Evolutionary conservation across 805 yeast genomes (phyloP).

Genomic region (Pichia rugopelliculosa): DNA sequence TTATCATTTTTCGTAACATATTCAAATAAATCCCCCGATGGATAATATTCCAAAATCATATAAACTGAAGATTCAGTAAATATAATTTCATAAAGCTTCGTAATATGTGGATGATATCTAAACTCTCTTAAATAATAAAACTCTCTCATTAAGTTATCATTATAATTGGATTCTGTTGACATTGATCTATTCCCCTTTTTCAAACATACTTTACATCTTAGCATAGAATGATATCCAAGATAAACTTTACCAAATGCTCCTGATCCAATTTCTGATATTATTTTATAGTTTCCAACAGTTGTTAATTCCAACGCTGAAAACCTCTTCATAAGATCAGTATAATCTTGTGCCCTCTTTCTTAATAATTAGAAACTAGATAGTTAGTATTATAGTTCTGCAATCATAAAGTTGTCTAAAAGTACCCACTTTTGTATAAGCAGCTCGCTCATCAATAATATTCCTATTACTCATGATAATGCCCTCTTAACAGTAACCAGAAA

Average conservation of each 20-base stretch:
- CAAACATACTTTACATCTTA: conserved; percentile 73
- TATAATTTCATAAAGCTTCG: conserved; percentile 77
- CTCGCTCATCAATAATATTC: conserved; percentile 25
- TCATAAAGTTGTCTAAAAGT: background rate
- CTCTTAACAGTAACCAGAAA: background rate
- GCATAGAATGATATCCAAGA: conserved; percentile 68
- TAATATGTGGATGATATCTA: conserved; percentile 67
- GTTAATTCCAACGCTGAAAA: conserved; percentile 35
- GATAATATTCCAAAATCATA: conserved; percentile 87
- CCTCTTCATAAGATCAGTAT: conserved; percentile 31
- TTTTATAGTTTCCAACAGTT: conserved; percentile 75
- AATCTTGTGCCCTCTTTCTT: conserved; percentile 27
- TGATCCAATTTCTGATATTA: conserved; percentile 72
- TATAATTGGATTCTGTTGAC: conserved; percentile 21
- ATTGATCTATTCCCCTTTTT: conserved; percentile 51
- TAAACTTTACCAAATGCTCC: conserved; percentile 92
- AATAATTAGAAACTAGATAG: background rate
- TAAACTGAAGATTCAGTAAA: conserved; percentile 74
- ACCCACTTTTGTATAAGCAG: conserved; percentile 24
- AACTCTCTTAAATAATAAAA: conserved; percentile 83
- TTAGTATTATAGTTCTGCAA: background rate
- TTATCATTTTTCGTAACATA: conserved; percentile 47
- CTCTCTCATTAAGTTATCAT: conserved; percentile 84
- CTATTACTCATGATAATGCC: conserved; percentile 17
- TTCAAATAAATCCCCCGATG: conserved; percentile 70